Evolutionary conservation across 352 stramenopile genomes (phyloP), one percentile per base, ranked within the genome.

Genomic region (Pythium folliculosum): DNA sequence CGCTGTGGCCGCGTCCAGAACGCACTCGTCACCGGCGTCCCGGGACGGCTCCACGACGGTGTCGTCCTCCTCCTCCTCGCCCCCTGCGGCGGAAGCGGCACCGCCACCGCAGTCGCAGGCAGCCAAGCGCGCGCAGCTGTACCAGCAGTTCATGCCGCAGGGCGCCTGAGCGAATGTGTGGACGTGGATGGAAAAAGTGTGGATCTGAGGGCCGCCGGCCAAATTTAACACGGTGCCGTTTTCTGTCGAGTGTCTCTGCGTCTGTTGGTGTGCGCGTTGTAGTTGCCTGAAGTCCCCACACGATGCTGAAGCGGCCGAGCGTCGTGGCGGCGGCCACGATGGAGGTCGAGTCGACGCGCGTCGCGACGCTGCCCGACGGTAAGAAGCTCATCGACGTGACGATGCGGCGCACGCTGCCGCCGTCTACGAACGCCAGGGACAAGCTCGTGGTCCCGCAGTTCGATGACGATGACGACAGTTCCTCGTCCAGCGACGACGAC

Each of bases 381-480:
- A 80, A 83, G 48, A 88, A 81, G 50, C 27, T 90, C 21, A 78
- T 89, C 61, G 81, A 89, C 22, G 71, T 86, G 45, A 87, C 77
- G 8, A 69, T 90, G 57, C 66, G 78, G 8, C 74, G 69, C 16
- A 43, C 40, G 23, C 30, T 43, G 23, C 27, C 40, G 30, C 56
- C 10, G 8, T 32, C 27, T 32, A 5, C 25, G 7, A 22, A 8
- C n/a, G 45, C 45, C 25, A 44, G 60, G 78, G 84, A 56, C 16
- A 75, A 80, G 48, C 67, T 92, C 8, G 73, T 81, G 27, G 38
- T 93, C n/a, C 81, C 85, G 38, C 70, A 78, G 47, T 93, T 91
- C 56, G 81, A 93, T 55, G 82, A 92, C 19, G 82, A 90, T 38
- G 81, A 84, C 25, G 80, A 80, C 53, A 86, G 73, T 25, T 78